Percentiles rank a stretch among this genome's conserved stretches.
These are phyloP conservation scores for Tolypocladium endophyticum DNA, from an alignment of 2,329 filamentous ascomycete species.

Conservation along the genomic window DNA sequence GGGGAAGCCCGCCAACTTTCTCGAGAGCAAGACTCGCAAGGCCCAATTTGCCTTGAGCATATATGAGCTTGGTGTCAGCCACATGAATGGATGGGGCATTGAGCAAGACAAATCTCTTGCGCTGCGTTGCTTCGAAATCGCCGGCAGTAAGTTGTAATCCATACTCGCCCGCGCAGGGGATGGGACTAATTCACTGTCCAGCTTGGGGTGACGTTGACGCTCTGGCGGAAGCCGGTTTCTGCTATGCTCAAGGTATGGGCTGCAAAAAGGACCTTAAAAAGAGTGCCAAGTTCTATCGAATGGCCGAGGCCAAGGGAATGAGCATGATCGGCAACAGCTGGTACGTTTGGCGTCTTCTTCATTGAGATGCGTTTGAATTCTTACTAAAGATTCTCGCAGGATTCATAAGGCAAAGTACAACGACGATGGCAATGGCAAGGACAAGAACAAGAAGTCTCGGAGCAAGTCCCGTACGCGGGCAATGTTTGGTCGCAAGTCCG, in stretches of 20 bases:
- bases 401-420: slow-evolving; percentile 95
- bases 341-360: slow-evolving; percentile 41
- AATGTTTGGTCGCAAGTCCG: slow-evolving; percentile 50
- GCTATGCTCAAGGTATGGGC: slow-evolving; percentile 86
- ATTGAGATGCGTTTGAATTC: no score
- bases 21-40: slow-evolving; percentile 71
- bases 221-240: slow-evolving; percentile 87
- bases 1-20: slow-evolving; percentile 50
- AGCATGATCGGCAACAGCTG: slow-evolving; percentile 98
- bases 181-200: slow-evolving; percentile 14
- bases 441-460: slow-evolving; percentile 46
- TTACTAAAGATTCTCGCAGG: slow-evolving; percentile 37
- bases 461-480: slow-evolving; percentile 68
- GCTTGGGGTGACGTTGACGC: slow-evolving; percentile 94
- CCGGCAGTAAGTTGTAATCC: slow-evolving; percentile 52
- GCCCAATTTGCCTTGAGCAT: slow-evolving; percentile 93
- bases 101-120: slow-evolving; percentile 84
- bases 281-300: slow-evolving; percentile 80
- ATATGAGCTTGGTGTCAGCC: slow-evolving; percentile 91
- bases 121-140: slow-evolving; percentile 90
- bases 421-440: slow-evolving; percentile 42
- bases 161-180: neutral
- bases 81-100: slow-evolving; percentile 98
- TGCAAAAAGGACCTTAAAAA: slow-evolving; percentile 96
- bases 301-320: slow-evolving; percentile 86